These are phyloP conservation scores for Solanum paucissectum DNA, from an alignment of 257 asterid genomes.

Conservation along the genomic window DNA sequence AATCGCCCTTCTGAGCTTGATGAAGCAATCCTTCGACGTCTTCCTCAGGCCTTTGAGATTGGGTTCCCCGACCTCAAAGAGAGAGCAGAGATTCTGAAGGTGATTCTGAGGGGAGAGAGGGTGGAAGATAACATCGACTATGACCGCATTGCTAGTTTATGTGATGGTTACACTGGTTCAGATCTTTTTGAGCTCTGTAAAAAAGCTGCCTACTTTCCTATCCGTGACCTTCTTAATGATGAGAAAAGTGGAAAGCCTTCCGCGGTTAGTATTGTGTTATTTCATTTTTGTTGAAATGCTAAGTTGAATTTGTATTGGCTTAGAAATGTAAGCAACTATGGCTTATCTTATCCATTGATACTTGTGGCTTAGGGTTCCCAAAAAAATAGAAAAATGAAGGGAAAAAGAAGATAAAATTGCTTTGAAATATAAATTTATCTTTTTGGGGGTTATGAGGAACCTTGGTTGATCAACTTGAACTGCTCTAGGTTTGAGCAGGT, in stretches of 20 bases:
- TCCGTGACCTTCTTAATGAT: slow-evolving; percentile 63
- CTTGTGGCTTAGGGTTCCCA: background rate
- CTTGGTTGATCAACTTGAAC: background rate
- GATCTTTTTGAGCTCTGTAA: slow-evolving; percentile 91
- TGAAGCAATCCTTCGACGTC: slow-evolving; percentile 94
- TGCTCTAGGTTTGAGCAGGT: background rate
- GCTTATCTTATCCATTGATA: background rate
- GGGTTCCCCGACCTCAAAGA: slow-evolving; percentile 61
- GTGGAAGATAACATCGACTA: slow-evolving; percentile 52
- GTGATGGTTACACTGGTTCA: slow-evolving; percentile 86
- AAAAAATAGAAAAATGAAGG: background rate
- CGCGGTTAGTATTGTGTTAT: slow-evolving; percentile 34
- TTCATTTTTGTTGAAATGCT: background rate
- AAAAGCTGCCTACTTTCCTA: slow-evolving; percentile 86
- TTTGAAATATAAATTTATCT: background rate
- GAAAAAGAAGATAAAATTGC: background rate
- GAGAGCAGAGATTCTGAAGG: slow-evolving; percentile 73
- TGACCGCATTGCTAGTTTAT: slow-evolving; percentile 54
- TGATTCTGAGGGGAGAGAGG: slow-evolving; percentile 74
- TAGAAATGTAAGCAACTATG: background rate
- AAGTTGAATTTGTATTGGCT: background rate
- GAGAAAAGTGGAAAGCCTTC: slow-evolving; percentile 55
- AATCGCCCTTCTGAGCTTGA: slow-evolving; percentile 98
- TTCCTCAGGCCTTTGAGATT: slow-evolving; percentile 93
- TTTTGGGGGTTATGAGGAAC: background rate